Conservation (phyloP, 768 basidiomycete species). For the Hygrophoropsis aurantiaca region DNA sequence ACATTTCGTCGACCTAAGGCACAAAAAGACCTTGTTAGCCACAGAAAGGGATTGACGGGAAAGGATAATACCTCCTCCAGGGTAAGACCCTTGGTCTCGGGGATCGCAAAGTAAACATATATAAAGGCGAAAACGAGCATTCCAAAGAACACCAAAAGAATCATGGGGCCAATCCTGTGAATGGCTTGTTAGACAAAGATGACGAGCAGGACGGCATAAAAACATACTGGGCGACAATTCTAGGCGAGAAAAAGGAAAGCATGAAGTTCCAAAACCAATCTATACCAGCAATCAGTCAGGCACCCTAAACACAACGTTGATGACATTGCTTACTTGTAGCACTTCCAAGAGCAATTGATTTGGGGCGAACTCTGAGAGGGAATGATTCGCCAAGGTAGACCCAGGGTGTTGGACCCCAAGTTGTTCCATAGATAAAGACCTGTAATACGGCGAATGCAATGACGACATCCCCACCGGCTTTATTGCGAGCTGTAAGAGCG, state of each 20-base stretch:
- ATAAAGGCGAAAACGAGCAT: constrained; percentile 67
- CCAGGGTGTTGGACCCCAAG: constrained; percentile 79
- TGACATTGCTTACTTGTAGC: constrained; percentile 38
- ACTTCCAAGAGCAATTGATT: constrained; percentile 75
- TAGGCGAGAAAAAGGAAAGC: constrained; percentile 69
- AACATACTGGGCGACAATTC: constrained; percentile 54
- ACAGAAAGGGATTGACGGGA: not conserved
- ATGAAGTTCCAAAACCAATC: constrained; percentile 79
- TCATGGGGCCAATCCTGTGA: constrained; percentile 66
- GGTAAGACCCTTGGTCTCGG: constrained; percentile 78
- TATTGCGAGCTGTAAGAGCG: constrained; percentile 55
- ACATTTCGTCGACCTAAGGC: constrained; percentile 68
- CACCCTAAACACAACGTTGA: not conserved
- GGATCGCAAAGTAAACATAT: constrained; percentile 76
- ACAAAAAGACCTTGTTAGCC: not conserved
- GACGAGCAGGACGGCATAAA: not conserved
- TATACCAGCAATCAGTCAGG: constrained; percentile 14
- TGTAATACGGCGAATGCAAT: constrained; percentile 81
- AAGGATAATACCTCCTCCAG: constrained; percentile 58
- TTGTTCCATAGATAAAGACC: constrained; percentile 67
- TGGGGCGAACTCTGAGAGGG: constrained; percentile 77
- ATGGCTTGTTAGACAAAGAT: not conserved
- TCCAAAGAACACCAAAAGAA: constrained; percentile 75
- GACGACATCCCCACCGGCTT: constrained; percentile 59
- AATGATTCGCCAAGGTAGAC: constrained; percentile 81